Evolutionary conservation across 2,329 filamentous ascomycete species (phyloP).

Genomic region (Penicillium sp.): DNA sequence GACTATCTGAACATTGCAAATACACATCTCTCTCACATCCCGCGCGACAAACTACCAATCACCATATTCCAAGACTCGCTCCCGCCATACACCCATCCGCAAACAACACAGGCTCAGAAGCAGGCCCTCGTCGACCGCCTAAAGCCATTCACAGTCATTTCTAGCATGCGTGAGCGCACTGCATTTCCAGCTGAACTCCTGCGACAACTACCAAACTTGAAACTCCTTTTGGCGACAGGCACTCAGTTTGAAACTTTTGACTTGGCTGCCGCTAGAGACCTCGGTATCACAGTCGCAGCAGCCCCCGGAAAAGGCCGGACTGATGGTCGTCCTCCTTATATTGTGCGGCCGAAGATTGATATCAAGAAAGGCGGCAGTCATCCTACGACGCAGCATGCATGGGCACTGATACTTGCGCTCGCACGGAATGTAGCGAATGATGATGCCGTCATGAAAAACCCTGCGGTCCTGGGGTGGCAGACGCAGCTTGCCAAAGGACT

Average conservation of each 20-base stretch:
- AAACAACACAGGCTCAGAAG: conserved; percentile 44
- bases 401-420: conserved; percentile 47
- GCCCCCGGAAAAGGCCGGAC: conserved; percentile 1
- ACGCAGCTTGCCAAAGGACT: conserved; percentile 45
- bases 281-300: conserved; percentile 1
- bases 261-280: background rate
- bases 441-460: conserved; percentile 59
- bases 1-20: conserved; percentile 61
- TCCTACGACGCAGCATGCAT: conserved; percentile 10
- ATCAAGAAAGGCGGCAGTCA: conserved; percentile 6
- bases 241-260: conserved; percentile 31
- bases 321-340: background rate
- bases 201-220: conserved; percentile 61
- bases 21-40: conserved; percentile 52
- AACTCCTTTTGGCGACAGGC: conserved; percentile 65
- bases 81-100: conserved; percentile 15
- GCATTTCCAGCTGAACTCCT: conserved; percentile 61
- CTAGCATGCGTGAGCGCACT: conserved; percentile 71
- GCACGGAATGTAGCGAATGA: conserved; percentile 62
- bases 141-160: conserved; percentile 62
- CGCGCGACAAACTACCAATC: conserved; percentile 19
- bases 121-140: conserved; percentile 55
- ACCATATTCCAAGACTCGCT: background rate
- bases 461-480: conserved; percentile 56
- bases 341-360: conserved; percentile 28